Base-by-base conservation (phyloP, 768 basidiomycete species). In the Agrocybe pediades region DNA sequence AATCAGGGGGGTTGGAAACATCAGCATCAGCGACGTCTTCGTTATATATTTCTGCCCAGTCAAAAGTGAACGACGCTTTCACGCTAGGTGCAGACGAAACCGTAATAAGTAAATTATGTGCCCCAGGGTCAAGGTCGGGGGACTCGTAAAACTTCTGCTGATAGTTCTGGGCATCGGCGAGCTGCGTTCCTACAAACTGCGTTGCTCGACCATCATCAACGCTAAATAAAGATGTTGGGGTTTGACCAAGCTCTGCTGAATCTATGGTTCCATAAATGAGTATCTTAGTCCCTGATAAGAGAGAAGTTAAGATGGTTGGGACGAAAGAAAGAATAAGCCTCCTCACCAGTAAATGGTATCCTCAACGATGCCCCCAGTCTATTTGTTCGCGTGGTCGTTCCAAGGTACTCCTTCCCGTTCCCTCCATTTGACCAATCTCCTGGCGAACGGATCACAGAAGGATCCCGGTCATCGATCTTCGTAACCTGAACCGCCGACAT, bases 111-210 rank as follows among this genome's bases (percentile, higher is more conserved):
- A 46, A 23, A 7, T 15, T n/a, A 17, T 46, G 44, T 16, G 21
- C 6, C n/a, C 44, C 44, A 19, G 23, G 23, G 19, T 9, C 20
- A 27, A 46, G 44, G 23, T 46, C 23, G 44, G 21, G 21, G 3
- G 44, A 46, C 29, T 46, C 44, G 23, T 46, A 46, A n/a, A 46
- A 46, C 16, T 46, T 46, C 23, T 26, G 20, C 17, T 46, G 44
- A 9, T 24, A 46, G 8, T 46, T 24, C n/a, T 2, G 29, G 8
- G 16, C 6, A 24, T 8, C 29, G 44, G 13, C 23, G 5, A 23
- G 17, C 44, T 46, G 19, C 44, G 25, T 9, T 2, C 17, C 21
- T 8, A 46, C 19, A 4, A 23, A 20, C 19, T 46, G 24, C 11
- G 44, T 16, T 4, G 19, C 20, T 11, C 23, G 24, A 4, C 44